Evolutionary conservation across 1,284 basidiomycete genomes (phyloP), one percentile per base, ranked within the genome.

Genomic region (Lignosus rhinocerotis): DNA sequence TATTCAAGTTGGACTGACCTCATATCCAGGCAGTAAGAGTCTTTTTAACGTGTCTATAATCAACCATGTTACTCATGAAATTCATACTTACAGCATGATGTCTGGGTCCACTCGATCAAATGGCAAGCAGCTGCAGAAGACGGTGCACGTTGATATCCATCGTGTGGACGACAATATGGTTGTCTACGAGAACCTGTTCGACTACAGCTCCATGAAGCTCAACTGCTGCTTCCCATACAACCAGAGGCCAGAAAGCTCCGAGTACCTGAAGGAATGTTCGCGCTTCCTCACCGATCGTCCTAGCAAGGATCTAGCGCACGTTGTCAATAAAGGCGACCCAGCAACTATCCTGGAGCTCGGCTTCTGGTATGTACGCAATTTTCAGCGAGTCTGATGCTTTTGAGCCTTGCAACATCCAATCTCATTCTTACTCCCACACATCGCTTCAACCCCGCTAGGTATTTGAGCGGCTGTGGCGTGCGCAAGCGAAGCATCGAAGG

Each of bases 201-300:
- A 48, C 25, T 55, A 49, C 17, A 36, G 33, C 17, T 33, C 38
- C 30, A 4, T 34, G n/a, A 55, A 55, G 38, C 33, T 42, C 12
- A 55, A 55, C 46, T 55, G 53, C 16, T 49, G 38, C 32, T 55
- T 38, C 38, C 39, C 31, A 8, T 48, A 49, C 38, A 19, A 55
- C 31, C 14, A 41, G 6, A 21, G 38, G 32, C 53, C 46, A n/a
- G 53, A 55, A 14, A 43, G 31, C 17, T 12, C 33, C 3, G 46
- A 55, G 9, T 49, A 48, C 3, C 6, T 55, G 38, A 36, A 25
- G 17, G 45, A 55, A 21, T 55, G 53, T 16, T 55, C 53, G 30
- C 44, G 30, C 3, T 49, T 31, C 21, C 46, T 48, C 36, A 14
- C 21, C 17, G 34, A 42, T 11, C 31, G 42, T 25, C 53, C 45